Percentiles rank a stretch among this genome's conserved stretches.
phyloP scores from a whole-genome alignment of 169 alveolate genomes.

The Cryptosporidium viatorum region DNA sequence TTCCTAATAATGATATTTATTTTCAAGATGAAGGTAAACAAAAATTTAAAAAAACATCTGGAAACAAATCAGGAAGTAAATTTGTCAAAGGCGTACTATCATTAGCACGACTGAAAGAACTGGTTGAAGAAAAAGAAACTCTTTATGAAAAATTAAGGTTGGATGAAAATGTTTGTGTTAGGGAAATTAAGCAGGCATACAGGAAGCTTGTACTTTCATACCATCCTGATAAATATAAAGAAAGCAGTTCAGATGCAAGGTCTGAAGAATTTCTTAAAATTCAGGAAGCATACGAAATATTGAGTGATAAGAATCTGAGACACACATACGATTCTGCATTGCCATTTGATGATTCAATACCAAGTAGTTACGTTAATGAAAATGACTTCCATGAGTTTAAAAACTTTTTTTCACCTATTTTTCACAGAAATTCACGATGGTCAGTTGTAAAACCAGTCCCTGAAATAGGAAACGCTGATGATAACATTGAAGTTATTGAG shows the following conservation, averaged over 20 bases:
- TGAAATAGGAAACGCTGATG: conserved; percentile 87
- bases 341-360: conserved; percentile 93
- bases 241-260: conserved; percentile 17
- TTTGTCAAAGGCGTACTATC: not conserved
- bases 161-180: conserved; percentile 74
- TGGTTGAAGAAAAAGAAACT: conserved; percentile 38
- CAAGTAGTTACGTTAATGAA: conserved; percentile 83
- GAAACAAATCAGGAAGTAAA: conserved; percentile 31
- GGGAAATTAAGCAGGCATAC: conserved; percentile 83
- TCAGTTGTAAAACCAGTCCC: conserved; percentile 94
- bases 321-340: conserved; percentile 91
- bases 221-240: conserved; percentile 85
- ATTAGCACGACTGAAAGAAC: conserved; percentile 29
- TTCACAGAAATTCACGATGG: conserved; percentile 87
- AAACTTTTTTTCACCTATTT: conserved; percentile 84
- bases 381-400: conserved; percentile 80
- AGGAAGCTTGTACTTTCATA: conserved; percentile 77
- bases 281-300: conserved; percentile 92
- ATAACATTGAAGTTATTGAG: conserved; percentile 87
- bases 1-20: not conserved
- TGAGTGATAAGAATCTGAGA: conserved; percentile 88
- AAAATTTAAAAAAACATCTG: not conserved
- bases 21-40: not conserved
- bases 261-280: conserved; percentile 84
- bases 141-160: conserved; percentile 81